A percentile compares a stretch with the other conserved stretches of the same genome.
phyloP scores from a whole-genome alignment of 345 rosid species.

The Salix exigua region DNA sequence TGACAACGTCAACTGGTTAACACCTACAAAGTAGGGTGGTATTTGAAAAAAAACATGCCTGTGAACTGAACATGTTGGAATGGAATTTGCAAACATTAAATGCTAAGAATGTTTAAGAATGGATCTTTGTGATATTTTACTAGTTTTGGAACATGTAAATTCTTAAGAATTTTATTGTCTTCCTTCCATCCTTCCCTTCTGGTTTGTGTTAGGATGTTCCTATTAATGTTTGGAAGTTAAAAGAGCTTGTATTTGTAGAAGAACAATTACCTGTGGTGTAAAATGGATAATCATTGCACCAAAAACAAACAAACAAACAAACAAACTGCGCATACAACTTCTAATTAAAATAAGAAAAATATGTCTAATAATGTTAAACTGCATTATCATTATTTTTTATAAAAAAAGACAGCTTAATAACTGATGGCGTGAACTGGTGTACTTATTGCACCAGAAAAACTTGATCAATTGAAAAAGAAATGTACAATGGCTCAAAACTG shows the following conservation, averaged over 20 bases:
- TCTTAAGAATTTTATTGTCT: neutral
- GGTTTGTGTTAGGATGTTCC: neutral
- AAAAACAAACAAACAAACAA: neutral
- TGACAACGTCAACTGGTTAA: neutral
- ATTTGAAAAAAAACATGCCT: neutral
- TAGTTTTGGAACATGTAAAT: neutral
- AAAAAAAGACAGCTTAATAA: neutral
- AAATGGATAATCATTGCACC: neutral
- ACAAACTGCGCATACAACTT: neutral
- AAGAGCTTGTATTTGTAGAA: neutral
- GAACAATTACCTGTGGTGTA: neutral
- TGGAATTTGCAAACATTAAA: neutral
- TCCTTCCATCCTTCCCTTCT: neutral
- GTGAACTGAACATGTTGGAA: neutral
- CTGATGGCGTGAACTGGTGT: neutral
- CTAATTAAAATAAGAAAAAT: neutral
- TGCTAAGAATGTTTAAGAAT: neutral
- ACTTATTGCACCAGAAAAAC: neutral
- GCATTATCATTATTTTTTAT: neutral
- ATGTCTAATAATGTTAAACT: neutral
- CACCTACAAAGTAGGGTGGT: neutral
- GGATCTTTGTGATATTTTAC: neutral
- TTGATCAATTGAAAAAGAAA: neutral
- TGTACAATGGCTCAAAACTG: constrained; percentile 1
- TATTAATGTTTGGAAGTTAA: neutral